Conservation (phyloP, 306 rosid species). For the Pterocarpus macrocarpus region DNA sequence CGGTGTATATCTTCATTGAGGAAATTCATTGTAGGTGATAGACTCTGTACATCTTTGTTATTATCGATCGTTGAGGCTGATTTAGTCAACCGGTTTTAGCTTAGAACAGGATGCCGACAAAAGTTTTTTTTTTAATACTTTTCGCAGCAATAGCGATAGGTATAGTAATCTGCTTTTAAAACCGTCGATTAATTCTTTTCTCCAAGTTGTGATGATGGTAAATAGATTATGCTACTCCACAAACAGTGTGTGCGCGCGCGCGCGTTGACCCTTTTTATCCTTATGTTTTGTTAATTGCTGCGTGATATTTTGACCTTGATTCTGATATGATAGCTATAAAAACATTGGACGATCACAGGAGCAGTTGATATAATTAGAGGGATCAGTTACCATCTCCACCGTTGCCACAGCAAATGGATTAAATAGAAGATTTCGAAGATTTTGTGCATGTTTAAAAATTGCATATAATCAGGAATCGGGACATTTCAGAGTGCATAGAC, state of each 20-base stretch:
- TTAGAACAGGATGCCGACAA: not conserved
- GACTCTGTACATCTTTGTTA: not conserved
- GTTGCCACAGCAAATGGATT: no score
- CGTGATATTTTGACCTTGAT: not conserved
- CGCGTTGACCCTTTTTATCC: not conserved
- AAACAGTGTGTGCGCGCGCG: not conserved
- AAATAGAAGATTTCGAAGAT: no score
- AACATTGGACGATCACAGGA: not conserved
- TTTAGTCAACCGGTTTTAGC: not conserved
- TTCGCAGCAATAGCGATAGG: not conserved
- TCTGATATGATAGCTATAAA: not conserved
- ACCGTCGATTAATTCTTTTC: not conserved
- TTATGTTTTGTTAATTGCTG: not conserved
- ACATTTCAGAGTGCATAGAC: no score
- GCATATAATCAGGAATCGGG: no score
- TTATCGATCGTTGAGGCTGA: not conserved
- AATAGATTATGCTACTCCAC: not conserved
- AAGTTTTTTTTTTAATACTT: not conserved
- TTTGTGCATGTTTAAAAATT: no score
- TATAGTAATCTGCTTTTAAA: not conserved
- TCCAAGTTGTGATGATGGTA: not conserved
- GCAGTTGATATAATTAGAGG: not conserved
- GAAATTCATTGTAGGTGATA: constrained; percentile 18
- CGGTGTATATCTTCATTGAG: constrained; percentile 8
- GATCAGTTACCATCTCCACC: no score